Evolutionary conservation across 106 monocot species (phyloP).

Genomic region (Dendrobium catenatum): DNA sequence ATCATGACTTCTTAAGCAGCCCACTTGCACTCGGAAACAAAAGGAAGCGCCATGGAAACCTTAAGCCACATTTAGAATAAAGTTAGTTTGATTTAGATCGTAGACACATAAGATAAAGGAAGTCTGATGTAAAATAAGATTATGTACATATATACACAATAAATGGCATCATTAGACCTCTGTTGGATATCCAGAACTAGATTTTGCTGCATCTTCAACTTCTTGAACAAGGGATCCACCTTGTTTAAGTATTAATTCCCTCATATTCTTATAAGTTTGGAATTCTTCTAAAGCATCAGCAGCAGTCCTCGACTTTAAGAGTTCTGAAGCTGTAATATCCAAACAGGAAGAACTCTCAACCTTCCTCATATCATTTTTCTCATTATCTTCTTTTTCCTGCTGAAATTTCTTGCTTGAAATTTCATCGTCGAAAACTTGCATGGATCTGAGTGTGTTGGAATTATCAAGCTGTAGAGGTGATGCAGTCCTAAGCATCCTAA

Average conservation of each 20-base stretch:
- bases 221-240: constrained; percentile 15
- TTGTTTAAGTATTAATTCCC: constrained; percentile 42
- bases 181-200: constrained; percentile 8
- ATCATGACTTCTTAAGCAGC: neutral
- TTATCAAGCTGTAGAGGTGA: constrained; percentile 42
- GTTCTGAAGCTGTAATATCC: constrained; percentile 19
- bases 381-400: neutral
- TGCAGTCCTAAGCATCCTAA: constrained; percentile 57
- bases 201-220: constrained; percentile 10
- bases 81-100: neutral
- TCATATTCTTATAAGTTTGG: constrained; percentile 43
- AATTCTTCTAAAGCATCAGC: constrained; percentile 68
- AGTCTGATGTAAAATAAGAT: neutral
- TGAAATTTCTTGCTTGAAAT: neutral
- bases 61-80: neutral
- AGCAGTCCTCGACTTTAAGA: constrained; percentile 48
- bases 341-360: constrained; percentile 7
- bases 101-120: neutral
- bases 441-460: neutral
- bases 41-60: neutral
- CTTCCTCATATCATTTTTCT: constrained; percentile 7
- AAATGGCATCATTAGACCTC: constrained; percentile 6
- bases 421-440: constrained; percentile 10
- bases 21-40: neutral
- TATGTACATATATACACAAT: constrained; percentile 40